phyloP scores from a whole-genome alignment of 352 stramenopile species.

The Pythium folliculosum region DNA sequence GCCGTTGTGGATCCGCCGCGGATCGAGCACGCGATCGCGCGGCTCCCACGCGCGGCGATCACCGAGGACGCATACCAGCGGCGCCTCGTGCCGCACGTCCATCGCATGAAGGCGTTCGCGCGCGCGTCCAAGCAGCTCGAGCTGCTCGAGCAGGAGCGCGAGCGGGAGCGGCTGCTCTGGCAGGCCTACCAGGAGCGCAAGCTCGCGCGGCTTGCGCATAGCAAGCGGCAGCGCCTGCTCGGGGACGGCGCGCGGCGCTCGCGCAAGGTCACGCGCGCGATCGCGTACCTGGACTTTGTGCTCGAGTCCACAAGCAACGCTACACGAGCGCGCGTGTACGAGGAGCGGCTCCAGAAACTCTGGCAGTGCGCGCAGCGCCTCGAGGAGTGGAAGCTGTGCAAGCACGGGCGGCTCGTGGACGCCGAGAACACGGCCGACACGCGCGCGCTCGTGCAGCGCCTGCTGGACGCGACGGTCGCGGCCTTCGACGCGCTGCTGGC shows the following conservation, averaged over 20 bases:
- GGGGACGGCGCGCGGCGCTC: conserved; percentile 12
- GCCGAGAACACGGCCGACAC: conserved; percentile 56
- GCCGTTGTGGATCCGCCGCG: neutral
- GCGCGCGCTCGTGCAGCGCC: conserved; percentile 47
- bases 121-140: conserved; percentile 42
- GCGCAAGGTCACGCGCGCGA: conserved; percentile 55
- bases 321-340: conserved; percentile 27
- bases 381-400: conserved; percentile 78
- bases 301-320: conserved; percentile 54
- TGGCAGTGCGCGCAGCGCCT: conserved; percentile 75
- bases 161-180: conserved; percentile 54
- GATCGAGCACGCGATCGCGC: conserved; percentile 29
- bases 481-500: conserved; percentile 61
- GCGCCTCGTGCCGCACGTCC: conserved; percentile 56
- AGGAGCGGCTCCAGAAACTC: conserved; percentile 67
- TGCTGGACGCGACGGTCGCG: conserved; percentile 45
- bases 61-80: conserved; percentile 55
- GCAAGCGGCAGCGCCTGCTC: conserved; percentile 39
- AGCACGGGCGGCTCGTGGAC: conserved; percentile 61
- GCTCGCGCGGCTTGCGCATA: conserved; percentile 43
- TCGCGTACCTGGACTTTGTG: conserved; percentile 65
- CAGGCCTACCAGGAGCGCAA: conserved; percentile 59
- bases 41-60: conserved; percentile 41
- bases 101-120: conserved; percentile 55
- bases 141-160: conserved; percentile 43